Evolutionary conservation across 176 grass and related monocot genomes (phyloP), one percentile per base, ranked within the genome.

Genomic region (Saccharum spontaneum): DNA sequence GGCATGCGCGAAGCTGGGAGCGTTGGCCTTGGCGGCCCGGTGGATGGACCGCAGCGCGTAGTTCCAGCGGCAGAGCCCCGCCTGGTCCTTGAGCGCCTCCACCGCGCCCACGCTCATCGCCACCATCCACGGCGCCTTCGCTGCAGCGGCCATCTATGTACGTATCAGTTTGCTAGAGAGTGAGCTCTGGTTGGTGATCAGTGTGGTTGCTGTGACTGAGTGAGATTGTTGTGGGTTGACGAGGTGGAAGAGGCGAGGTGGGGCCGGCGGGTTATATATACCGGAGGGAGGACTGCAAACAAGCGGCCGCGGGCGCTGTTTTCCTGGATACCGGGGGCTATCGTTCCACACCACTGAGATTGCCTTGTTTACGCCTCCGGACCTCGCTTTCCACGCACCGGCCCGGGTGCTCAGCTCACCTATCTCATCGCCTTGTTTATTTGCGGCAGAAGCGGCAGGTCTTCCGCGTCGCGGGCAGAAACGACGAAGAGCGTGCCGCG

Each of bases 51-150:
- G 52, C 36, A 94, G 30, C 0, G 85, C 85, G 43, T 97, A 94
- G 87, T 94, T 97, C 94, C 92, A 97, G 12, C 94, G 74, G 69
- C 92, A 94, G 33, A 92, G 92, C 0, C 94, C 92, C 0, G 28
- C 85, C 50, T 97, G 94, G 62, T 95, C 90, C 83, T 96, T 96
- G 71, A 95, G 83, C 7, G 88, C 94, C 65, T 95, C 94, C 73
- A 93, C 94, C 0, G 88, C 88, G 36, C 88, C 84, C 2, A 95
- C 84, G 83, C 93, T 95, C 64, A 87, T 80, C 30, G 91, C 89
- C n/a, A 89, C 88, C 3, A 80, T 65, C 84, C 89, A 89, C 34
- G 90, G 91, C 10, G 85, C 83, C 78, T 68, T 95, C 2, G 86
- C 75, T 10, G 80, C 81, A n/a, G n/a, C n/a, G n/a, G n/a, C n/a